Percentiles rank a stretch among this genome's conserved stretches.
phyloP scores from a whole-genome alignment of 176 grass and related monocot genomes.

The Musa acuminata region DNA sequence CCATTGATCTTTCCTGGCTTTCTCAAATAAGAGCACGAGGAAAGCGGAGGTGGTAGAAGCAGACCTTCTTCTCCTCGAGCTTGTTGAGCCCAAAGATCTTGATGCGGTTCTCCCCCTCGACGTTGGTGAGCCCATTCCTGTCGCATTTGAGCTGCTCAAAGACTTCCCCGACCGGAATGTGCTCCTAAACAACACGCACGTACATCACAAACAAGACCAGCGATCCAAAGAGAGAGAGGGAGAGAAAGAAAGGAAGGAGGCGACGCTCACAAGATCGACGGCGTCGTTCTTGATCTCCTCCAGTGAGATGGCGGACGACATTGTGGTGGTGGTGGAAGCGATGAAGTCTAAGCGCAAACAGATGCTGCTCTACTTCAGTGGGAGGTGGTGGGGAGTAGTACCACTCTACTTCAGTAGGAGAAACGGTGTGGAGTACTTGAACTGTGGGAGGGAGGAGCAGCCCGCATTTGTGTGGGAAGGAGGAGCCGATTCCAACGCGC shows the following conservation, averaged over 20 bases:
- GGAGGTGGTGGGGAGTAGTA: no score
- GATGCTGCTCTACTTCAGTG: no score
- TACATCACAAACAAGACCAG: neutral
- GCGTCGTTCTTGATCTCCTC: constrained; percentile 66
- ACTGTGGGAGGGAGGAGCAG: no score
- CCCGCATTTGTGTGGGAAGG: no score
- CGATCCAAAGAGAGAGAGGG: neutral
- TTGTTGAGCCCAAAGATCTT: constrained; percentile 73
- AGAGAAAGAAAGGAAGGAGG: neutral
- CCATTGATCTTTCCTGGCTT: neutral
- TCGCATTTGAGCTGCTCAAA: constrained; percentile 45
- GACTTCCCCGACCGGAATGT: constrained; percentile 48
- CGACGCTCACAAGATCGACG: constrained; percentile 53
- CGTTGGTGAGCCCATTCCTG: constrained; percentile 38
- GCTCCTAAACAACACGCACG: constrained; percentile 27
- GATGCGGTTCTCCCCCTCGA: constrained; percentile 39
- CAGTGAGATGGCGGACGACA: constrained; percentile 27
- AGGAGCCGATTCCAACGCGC: no score
- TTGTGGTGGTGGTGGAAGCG: neutral
- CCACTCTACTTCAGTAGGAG: no score
- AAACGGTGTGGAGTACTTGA: no score
- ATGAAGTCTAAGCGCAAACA: no score
- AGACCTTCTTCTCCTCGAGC: constrained; percentile 75
- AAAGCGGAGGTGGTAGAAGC: neutral
- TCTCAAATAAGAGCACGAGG: neutral